Conservation (phyloP, 495 filamentous ascomycete genomes). For the Pseudoneurospora amorphoporcata region DNA sequence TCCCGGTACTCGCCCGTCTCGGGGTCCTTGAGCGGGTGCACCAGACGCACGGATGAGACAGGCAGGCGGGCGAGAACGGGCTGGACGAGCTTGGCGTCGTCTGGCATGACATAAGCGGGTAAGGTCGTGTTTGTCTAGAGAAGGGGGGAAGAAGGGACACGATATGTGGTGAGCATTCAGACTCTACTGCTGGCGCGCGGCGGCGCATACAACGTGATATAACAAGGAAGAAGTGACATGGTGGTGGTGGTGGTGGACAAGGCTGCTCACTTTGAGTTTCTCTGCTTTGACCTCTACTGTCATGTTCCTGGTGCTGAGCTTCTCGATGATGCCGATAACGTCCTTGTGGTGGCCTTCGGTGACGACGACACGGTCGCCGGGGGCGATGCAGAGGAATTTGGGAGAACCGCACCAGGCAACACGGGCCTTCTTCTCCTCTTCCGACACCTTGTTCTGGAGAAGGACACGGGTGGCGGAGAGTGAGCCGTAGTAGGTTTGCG, state of each 20-base stretch:
- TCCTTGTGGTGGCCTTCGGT: conserved; percentile 67
- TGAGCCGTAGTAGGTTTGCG: conserved; percentile 13
- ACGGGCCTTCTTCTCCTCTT: conserved; percentile 19
- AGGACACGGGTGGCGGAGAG: conserved; percentile 18
- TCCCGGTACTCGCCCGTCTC: conserved; percentile 52
- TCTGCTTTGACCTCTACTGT: conserved; percentile 48
- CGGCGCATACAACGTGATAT: too few relatives aligned
- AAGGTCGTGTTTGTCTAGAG: conserved; percentile 46
- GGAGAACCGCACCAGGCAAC: conserved; percentile 40
- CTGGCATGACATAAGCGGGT: conserved; percentile 39
- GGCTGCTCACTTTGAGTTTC: conserved; percentile 53
- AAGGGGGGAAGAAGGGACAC: not conserved
- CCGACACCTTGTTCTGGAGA: conserved; percentile 11
- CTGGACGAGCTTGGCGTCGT: conserved; percentile 34
- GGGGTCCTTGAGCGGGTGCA: conserved; percentile 59
- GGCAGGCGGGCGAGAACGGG: conserved; percentile 42
- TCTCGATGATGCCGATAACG: conserved; percentile 59
- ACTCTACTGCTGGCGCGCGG: not conserved
- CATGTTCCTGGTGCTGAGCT: conserved; percentile 32
- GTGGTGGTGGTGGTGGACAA: not conserved
- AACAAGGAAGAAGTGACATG: too few relatives aligned
- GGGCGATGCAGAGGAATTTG: conserved; percentile 51
- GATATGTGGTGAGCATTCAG: not conserved
- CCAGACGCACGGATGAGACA: conserved; percentile 65
- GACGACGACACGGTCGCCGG: conserved; percentile 68